These are phyloP conservation scores for Aureobasidium sp. DNA, from an alignment of 2,329 filamentous ascomycete species.

Conservation along the genomic window DNA sequence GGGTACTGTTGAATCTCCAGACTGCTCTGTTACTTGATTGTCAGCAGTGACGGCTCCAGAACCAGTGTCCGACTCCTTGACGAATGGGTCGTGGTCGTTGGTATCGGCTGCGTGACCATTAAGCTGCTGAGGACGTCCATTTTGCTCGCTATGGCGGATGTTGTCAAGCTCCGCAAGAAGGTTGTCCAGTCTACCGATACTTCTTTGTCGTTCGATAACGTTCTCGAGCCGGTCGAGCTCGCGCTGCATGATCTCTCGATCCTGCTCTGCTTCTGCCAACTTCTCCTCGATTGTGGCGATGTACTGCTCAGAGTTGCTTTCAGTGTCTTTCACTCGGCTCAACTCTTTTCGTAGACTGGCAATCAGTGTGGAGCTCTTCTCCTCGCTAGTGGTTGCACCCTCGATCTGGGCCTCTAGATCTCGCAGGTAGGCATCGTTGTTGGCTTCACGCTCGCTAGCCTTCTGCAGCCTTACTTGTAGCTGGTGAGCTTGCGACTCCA, in stretches of 20 bases:
- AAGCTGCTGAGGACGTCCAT: constrained; percentile 19
- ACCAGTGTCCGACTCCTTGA: neutral
- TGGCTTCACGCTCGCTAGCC: constrained; percentile 79
- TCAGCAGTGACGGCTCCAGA: neutral
- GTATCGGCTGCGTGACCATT: constrained; percentile 29
- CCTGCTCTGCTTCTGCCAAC: constrained; percentile 89
- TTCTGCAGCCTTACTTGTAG: constrained; percentile 87
- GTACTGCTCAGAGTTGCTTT: constrained; percentile 86
- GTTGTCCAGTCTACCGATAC: constrained; percentile 87
- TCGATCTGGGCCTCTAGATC: constrained; percentile 87
- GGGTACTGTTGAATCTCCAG: neutral
- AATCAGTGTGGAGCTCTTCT: constrained; percentile 81
- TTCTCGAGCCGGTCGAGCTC: constrained; percentile 92
- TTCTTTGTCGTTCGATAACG: constrained; percentile 89
- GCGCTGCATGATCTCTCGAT: constrained; percentile 91
- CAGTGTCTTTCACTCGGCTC: constrained; percentile 76
- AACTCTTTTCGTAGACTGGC: constrained; percentile 87
- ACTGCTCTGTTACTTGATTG: neutral
- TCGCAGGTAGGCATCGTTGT: constrained; percentile 85
- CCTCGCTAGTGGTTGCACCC: constrained; percentile 81
- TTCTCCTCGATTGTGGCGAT: constrained; percentile 95
- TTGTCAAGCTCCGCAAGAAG: constrained; percentile 83
- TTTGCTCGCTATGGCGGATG: constrained; percentile 29
- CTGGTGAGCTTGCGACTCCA: constrained; percentile 86
- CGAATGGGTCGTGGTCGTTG: constrained; percentile 9